These are phyloP conservation scores for Apiospora kogelbergensis DNA, from an alignment of 2,329 filamentous ascomycete species.

Conservation along the genomic window DNA sequence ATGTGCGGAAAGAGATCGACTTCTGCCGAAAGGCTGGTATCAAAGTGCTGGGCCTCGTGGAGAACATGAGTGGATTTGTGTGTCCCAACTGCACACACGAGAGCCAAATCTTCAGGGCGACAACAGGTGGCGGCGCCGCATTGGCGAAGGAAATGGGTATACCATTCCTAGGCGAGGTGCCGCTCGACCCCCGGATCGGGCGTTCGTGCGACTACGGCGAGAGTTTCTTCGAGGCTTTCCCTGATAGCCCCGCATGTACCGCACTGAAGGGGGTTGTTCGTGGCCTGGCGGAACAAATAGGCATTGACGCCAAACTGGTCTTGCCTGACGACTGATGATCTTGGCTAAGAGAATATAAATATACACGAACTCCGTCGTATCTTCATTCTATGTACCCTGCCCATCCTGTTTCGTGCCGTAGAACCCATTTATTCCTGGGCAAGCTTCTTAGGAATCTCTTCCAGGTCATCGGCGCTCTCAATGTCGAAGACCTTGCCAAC, in stretches of 20 bases:
- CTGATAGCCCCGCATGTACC: constrained; percentile 85
- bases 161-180: constrained; percentile 85
- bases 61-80: constrained; percentile 98
- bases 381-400: neutral
- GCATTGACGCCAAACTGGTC: constrained; percentile 57
- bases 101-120: constrained; percentile 85
- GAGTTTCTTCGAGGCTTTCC: constrained; percentile 93
- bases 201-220: constrained; percentile 98
- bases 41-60: constrained; percentile 81
- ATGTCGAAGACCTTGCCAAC: constrained; percentile 88
- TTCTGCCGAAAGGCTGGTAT: constrained; percentile 97
- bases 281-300: constrained; percentile 65
- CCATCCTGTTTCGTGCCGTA: neutral
- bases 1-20: constrained; percentile 96
- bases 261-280: constrained; percentile 81
- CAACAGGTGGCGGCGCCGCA: constrained; percentile 80
- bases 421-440: constrained; percentile 29
- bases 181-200: constrained; percentile 88
- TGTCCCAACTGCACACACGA: constrained; percentile 86
- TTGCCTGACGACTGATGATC: constrained; percentile 40
- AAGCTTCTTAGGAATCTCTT: constrained; percentile 72
- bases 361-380: neutral
- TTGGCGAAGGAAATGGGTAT: constrained; percentile 85
- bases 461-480: constrained; percentile 75
- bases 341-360: neutral